These are phyloP conservation scores for Fagopyrum tataricum DNA, from an alignment of 148 eudicot genomes.

Conservation along the genomic window DNA sequence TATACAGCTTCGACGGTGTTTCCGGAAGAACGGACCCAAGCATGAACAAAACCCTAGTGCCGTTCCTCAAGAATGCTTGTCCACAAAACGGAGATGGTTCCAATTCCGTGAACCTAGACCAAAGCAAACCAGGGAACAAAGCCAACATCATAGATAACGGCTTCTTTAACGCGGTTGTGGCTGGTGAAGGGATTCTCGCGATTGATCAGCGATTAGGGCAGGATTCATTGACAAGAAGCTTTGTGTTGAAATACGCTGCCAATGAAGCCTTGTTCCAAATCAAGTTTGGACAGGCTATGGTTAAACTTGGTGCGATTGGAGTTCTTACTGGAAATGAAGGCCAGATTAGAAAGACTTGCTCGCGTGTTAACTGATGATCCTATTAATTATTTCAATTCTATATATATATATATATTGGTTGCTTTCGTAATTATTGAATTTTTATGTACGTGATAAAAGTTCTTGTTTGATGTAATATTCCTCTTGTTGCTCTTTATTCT, in stretches of 20 bases:
- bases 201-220: constrained; percentile 46
- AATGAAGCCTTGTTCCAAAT: constrained; percentile 27
- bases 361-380: constrained; percentile 19
- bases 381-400: neutral
- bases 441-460: neutral
- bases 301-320: constrained; percentile 47
- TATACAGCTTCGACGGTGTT: constrained; percentile 4
- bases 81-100: neutral
- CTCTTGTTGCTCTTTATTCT: neutral
- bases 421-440: neutral
- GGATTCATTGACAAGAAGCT: constrained; percentile 31
- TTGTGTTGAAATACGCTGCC: constrained; percentile 33
- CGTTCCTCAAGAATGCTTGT: neutral
- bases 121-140: constrained; percentile 16
- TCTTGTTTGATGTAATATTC: neutral
- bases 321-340: constrained; percentile 50
- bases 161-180: constrained; percentile 37
- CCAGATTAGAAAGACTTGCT: constrained; percentile 50
- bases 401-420: neutral
- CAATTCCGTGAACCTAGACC: constrained; percentile 37
- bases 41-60: constrained; percentile 4
- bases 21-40: neutral
- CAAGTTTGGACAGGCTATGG: constrained; percentile 55
- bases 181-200: constrained; percentile 32
- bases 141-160: constrained; percentile 42